These are phyloP conservation scores for Beauveria brongniartii DNA, from an alignment of 2,329 filamentous ascomycete species.

Conservation along the genomic window DNA sequence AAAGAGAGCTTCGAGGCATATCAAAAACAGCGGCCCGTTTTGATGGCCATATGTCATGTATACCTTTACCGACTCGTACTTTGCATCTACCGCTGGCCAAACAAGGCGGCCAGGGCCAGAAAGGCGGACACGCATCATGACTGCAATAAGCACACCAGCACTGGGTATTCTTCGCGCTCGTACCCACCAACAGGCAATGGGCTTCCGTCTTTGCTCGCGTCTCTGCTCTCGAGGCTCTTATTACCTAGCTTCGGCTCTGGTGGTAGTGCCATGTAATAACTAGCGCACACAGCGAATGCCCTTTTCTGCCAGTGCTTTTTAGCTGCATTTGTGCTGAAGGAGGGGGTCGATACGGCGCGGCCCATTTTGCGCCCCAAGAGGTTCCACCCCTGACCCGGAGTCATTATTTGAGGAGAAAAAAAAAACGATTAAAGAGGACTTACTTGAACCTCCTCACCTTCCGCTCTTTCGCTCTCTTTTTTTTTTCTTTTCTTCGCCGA, in stretches of 20 bases:
- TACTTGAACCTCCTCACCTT: conserved; percentile 13
- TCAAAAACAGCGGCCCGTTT: conserved; percentile 1
- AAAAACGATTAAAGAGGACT: conserved; percentile 16
- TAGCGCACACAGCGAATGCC: background rate
- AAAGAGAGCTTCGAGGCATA: background rate
- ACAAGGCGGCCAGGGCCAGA: background rate
- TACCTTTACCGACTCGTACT: background rate
- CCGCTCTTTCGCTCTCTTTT: background rate
- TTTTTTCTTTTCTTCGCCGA: conserved; percentile 1
- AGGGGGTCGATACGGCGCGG: conserved; percentile 9
- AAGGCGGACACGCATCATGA: background rate
- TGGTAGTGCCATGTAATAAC: background rate
- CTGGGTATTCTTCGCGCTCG: no score
- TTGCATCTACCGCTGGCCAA: background rate
- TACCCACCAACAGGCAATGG: no score
- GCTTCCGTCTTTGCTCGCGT: background rate
- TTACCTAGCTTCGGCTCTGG: background rate
- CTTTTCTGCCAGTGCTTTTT: background rate
- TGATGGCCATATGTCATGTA: background rate
- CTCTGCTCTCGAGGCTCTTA: background rate
- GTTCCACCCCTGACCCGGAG: conserved; percentile 19
- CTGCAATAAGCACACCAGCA: no score
- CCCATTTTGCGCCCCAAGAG: conserved; percentile 14
- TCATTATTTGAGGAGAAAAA: conserved; percentile 13
- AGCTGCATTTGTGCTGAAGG: conserved; percentile 1